Base-by-base conservation (phyloP, 345 rosid species). In the Noccaea caerulescens region DNA sequence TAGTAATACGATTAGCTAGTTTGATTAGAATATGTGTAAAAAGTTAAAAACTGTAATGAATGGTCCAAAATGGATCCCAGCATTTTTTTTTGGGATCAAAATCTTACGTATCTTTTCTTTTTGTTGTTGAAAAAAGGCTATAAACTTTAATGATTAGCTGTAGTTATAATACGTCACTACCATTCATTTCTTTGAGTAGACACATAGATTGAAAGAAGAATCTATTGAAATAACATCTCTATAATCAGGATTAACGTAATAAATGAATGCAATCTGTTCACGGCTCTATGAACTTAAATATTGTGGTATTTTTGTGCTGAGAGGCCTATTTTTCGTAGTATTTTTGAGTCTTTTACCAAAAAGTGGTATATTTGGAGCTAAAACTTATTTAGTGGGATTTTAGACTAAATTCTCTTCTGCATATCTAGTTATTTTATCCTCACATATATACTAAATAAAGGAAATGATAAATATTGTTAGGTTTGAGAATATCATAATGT, bases 81-180 rank as follows among this genome's bases (percentile, higher is more conserved):
- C 8, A 1, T 44, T 12, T 8, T 23, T 25, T 27, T 36, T 27
- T 10, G 1, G 54, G 23, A 20, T 50, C 69, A 55, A 50, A 38
- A 44, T 68, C 57, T 59, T 61, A 43, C 49, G 73, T 67, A 7
- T 59, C 73, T 52, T 59, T 59, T 43, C 36, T 59, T 74, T 67
- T 52, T 42, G 23, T 9, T 57, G 52, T 68, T 54, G 58, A 69
- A 75, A 37, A 67, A 61, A 25, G 56, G 50, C 16, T 14, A 54
- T 11, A 54, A 54, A 63, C 79, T 75, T 75, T 69, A 68, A 62
- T 68, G 74, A 39, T 75, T 47, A 64, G 46, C 7, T 16, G 51
- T 45, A 46, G 68, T 69, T 68, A 46, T 58, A 51, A 61, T 45
- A 12, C 18, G 30, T 75, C 79, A 63, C 73, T 75, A 44, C 68